These are phyloP conservation scores for Diplodia sapinea DNA, from an alignment of 2,329 filamentous ascomycete species.

Conservation along the genomic window DNA sequence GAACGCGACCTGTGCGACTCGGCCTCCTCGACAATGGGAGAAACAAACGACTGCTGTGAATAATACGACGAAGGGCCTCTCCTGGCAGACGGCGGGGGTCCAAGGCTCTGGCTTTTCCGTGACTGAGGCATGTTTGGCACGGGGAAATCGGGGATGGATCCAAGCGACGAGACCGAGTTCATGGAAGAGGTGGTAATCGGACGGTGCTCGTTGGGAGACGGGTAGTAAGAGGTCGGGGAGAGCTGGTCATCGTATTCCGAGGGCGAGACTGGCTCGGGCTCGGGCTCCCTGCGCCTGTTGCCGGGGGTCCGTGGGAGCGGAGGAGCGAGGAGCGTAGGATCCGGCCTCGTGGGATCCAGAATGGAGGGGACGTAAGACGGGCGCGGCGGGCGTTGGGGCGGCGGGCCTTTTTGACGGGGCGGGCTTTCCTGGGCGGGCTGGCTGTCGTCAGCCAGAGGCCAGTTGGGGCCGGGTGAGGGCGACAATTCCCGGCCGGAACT, in stretches of 20 bases:
- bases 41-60: conserved; percentile 54
- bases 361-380: conserved; percentile 48
- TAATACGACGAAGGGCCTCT: conserved; percentile 57
- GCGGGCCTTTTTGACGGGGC: conserved; percentile 46
- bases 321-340: conserved; percentile 42
- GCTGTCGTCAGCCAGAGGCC: conserved; percentile 52
- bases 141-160: conserved; percentile 51
- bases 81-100: conserved; percentile 56
- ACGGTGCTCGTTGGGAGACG: conserved; percentile 37
- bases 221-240: conserved; percentile 41
- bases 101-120: conserved; percentile 51
- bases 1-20: conserved; percentile 52
- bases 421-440: conserved; percentile 38
- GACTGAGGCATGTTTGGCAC: conserved; percentile 44
- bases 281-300: conserved; percentile 25
- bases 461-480: conserved; percentile 50
- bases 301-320: conserved; percentile 30
- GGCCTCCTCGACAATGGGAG: conserved; percentile 57
- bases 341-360: conserved; percentile 41
- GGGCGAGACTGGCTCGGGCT: conserved; percentile 33
- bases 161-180: conserved; percentile 50
- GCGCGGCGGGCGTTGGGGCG: conserved; percentile 51
- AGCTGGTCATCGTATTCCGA: conserved; percentile 45
- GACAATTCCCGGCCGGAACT: conserved; percentile 33
- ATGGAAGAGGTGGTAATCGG: conserved; percentile 48